These are phyloP conservation scores for Boletales sp. DNA, from an alignment of 768 basidiomycete genomes.

Conservation along the genomic window DNA sequence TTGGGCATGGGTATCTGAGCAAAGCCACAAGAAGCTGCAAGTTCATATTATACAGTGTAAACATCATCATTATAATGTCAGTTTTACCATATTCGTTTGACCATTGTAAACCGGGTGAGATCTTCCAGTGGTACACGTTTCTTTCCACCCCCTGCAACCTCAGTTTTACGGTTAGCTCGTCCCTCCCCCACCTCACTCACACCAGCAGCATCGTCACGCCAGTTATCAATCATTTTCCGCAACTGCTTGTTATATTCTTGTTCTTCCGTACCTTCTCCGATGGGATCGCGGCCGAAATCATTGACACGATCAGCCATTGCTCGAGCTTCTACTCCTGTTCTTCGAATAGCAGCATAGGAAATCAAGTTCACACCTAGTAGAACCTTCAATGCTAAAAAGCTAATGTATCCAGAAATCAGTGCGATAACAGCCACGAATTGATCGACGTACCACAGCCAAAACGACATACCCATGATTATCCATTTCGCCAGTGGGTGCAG, in stretches of 20 bases:
- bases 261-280: slow-evolving; percentile 88
- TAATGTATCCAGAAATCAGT: slow-evolving; percentile 22
- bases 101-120: slow-evolving; percentile 93
- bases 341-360: slow-evolving; percentile 73
- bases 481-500: slow-evolving; percentile 51
- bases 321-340: slow-evolving; percentile 74
- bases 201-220: slow-evolving; percentile 61
- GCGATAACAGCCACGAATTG: slow-evolving; percentile 14
- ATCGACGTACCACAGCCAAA: slow-evolving; percentile 80
- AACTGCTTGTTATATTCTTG: slow-evolving; percentile 83
- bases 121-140: slow-evolving; percentile 78
- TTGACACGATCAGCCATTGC: slow-evolving; percentile 75
- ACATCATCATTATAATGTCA: too few species aligned
- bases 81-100: slow-evolving; percentile 82
- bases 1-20: too few species aligned
- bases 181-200: slow-evolving; percentile 74
- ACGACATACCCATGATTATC: slow-evolving; percentile 57
- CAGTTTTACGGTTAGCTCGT: slow-evolving; percentile 3
- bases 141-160: slow-evolving; percentile 27
- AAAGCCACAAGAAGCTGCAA: too few species aligned
- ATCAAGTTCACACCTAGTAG: slow-evolving; percentile 89
- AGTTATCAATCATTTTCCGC: slow-evolving; percentile 65
- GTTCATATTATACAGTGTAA: too few species aligned
- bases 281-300: slow-evolving; percentile 84
- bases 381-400: slow-evolving; percentile 84